phyloP scores from a whole-genome alignment of 768 basidiomycete species.

The Chalciporus chontae region DNA sequence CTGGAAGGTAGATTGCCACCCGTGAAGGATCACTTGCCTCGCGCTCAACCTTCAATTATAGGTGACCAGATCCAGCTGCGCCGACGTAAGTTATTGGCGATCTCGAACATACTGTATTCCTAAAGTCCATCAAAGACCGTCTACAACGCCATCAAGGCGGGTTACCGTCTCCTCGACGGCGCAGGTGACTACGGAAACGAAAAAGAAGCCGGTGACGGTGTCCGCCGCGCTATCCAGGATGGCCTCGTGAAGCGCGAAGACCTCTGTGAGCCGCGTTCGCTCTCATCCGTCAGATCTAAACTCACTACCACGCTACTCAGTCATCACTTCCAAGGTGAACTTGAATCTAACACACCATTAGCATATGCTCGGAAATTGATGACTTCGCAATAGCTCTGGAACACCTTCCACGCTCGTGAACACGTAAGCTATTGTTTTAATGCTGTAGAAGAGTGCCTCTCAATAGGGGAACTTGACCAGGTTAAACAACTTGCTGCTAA shows the following conservation, averaged over 20 bases:
- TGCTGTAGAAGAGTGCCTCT: neutral
- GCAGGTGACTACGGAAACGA: conserved; percentile 90
- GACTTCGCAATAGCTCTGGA: conserved; percentile 63
- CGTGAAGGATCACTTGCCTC: neutral
- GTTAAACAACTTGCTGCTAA: conserved; percentile 52
- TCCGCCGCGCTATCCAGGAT: conserved; percentile 72
- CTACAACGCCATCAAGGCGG: conserved; percentile 80
- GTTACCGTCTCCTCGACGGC: conserved; percentile 84
- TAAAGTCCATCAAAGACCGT: conserved; percentile 49
- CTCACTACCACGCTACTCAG: conserved; percentile 31
- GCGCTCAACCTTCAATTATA: conserved; percentile 21
- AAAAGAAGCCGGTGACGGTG: conserved; percentile 76
- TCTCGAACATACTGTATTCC: neutral
- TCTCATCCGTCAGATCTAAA: neutral
- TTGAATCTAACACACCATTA: neutral
- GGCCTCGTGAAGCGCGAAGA: conserved; percentile 88
- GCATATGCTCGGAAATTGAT: conserved; percentile 6
- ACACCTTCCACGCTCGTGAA: conserved; percentile 80
- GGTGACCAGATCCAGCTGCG: conserved; percentile 58
- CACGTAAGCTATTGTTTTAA: conserved; percentile 43
- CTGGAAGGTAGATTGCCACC: conserved; percentile 52
- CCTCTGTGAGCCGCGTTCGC: conserved; percentile 52
- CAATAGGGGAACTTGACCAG: conserved; percentile 28
- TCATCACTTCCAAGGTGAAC: conserved; percentile 78
- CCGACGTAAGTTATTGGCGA: conserved; percentile 43